phyloP scores from a whole-genome alignment of 345 rosid genomes.

The Cardamine occulta region DNA sequence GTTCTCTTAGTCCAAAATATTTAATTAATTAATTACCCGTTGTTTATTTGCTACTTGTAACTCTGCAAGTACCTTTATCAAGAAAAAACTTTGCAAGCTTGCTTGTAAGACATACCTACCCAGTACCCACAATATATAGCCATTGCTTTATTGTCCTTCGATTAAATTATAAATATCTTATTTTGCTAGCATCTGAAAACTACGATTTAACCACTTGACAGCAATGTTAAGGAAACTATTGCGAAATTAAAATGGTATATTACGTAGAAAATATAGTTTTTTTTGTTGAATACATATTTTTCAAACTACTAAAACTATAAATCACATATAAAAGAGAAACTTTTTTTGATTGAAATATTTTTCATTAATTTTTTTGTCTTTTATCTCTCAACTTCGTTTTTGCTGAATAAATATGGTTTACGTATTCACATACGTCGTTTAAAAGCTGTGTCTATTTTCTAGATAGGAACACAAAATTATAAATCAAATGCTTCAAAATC shows the following conservation, averaged over 20 bases:
- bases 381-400: neutral
- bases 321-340: neutral
- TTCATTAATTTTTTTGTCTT: neutral
- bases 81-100: neutral
- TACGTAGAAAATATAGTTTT: neutral
- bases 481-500: too few species aligned
- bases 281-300: neutral
- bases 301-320: too few species aligned
- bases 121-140: constrained; percentile 14
- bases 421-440: too few species aligned
- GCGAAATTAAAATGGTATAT: neutral
- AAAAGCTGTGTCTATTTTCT: too few species aligned
- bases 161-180: constrained; percentile 3
- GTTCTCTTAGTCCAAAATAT: neutral
- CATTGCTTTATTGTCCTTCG: neutral
- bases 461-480: too few species aligned
- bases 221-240: neutral
- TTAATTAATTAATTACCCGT: constrained; percentile 6
- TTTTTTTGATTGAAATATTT: neutral
- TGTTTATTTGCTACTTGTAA: constrained; percentile 30
- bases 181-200: neutral
- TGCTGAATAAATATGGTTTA: neutral
- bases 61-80: constrained; percentile 2
- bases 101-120: constrained; percentile 41
- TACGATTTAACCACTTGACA: constrained; percentile 13